These are phyloP conservation scores for Globisporangium middletonii DNA, from an alignment of 352 stramenopile genomes.

Conservation along the genomic window DNA sequence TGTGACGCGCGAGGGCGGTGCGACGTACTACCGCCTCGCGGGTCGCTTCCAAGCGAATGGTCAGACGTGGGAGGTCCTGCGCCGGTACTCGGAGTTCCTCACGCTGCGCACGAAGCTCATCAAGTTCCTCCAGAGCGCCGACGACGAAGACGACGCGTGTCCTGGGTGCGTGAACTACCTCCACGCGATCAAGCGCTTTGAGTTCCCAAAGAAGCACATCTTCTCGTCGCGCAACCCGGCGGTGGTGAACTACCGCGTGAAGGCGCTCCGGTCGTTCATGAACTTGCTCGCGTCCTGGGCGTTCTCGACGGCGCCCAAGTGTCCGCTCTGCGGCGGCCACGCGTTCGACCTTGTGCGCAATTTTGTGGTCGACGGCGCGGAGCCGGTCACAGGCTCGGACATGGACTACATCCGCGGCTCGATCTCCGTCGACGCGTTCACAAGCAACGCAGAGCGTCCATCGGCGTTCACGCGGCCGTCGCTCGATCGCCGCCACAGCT, in stretches of 20 bases:
- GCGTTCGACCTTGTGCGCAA: constrained; percentile 77
- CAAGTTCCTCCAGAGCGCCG: constrained; percentile 66
- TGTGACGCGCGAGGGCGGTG: constrained; percentile 31
- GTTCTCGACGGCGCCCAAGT: constrained; percentile 82
- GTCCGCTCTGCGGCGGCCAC: constrained; percentile 73
- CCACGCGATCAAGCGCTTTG: constrained; percentile 68
- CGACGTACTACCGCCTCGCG: constrained; percentile 64
- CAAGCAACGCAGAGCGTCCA: constrained; percentile 17
- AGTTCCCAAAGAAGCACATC: constrained; percentile 85
- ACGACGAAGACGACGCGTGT: constrained; percentile 66
- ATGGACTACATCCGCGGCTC: constrained; percentile 69
- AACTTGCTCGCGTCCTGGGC: constrained; percentile 76
- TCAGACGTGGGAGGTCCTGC: constrained; percentile 78
- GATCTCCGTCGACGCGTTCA: constrained; percentile 56
- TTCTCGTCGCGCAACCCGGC: constrained; percentile 70
- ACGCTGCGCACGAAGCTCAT: constrained; percentile 64
- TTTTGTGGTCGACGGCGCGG: constrained; percentile 63
- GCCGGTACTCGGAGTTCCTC: constrained; percentile 83
- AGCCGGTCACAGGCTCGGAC: constrained; percentile 40
- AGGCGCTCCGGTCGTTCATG: constrained; percentile 78
- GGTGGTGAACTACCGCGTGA: constrained; percentile 82
- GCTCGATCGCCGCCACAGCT: constrained; percentile 36
- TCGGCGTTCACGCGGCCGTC: constrained; percentile 19
- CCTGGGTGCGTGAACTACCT: constrained; percentile 78
- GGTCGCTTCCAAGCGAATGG: constrained; percentile 56